phyloP scores from a whole-genome alignment of 2,329 filamentous ascomycete species.

The Fusarium sororula region DNA sequence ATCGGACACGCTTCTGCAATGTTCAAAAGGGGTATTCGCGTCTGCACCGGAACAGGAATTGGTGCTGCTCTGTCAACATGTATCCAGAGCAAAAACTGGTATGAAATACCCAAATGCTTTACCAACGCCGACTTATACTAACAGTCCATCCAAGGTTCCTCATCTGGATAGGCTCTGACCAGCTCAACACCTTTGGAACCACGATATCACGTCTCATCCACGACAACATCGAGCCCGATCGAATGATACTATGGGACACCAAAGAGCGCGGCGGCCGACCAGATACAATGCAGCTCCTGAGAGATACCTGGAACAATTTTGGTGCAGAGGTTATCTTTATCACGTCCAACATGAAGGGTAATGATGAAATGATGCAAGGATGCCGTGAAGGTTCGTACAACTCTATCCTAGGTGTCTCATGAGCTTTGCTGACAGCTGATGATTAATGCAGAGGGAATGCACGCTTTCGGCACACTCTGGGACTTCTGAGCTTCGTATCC shows the following conservation, averaged over 20 bases:
- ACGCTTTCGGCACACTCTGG: not conserved
- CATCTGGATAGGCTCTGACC: not conserved
- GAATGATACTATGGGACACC: slow-evolving; percentile 6
- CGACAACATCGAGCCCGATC: not conserved
- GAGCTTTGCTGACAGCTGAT: not conserved
- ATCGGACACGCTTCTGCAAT: slow-evolving; percentile 2
- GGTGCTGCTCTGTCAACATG: slow-evolving; percentile 1
- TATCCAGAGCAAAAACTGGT: slow-evolving; percentile 4
- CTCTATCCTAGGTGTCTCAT: rapidly evolving
- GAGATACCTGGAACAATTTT: not conserved
- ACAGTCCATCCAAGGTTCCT: not conserved
- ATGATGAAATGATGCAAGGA: not conserved
- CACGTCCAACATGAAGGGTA: not conserved
- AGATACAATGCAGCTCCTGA: not conserved
- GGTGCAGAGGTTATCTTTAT: not conserved
- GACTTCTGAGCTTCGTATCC: not conserved
- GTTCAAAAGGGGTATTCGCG: not conserved
- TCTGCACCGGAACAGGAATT: not conserved
- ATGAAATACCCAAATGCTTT: rapidly evolving
- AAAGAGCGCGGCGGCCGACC: not conserved
- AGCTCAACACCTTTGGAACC: not conserved
- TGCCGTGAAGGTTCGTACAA: not conserved
- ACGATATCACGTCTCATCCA: not conserved
- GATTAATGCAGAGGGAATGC: not conserved
- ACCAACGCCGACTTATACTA: rapidly evolving